Conservation (phyloP, 2,329 filamentous ascomycete species). For the Harringtonia lauricola region DNA sequence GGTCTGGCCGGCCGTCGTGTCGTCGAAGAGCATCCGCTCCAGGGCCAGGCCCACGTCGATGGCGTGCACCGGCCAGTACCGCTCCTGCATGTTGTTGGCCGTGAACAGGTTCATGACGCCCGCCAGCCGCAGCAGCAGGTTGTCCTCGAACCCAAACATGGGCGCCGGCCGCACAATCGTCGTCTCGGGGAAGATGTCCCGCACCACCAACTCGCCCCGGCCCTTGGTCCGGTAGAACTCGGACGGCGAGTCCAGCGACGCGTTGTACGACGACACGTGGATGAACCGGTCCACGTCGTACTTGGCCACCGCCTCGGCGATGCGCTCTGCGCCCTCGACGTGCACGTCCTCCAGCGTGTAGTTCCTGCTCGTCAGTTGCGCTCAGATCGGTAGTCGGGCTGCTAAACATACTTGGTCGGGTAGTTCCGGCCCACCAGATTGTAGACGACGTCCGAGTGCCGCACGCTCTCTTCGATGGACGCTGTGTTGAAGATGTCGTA, state of each 20-base stretch:
- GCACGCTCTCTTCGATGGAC: slow-evolving; percentile 91
- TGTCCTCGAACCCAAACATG: slow-evolving; percentile 91
- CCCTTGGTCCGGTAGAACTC: slow-evolving; percentile 91
- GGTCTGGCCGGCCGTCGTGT: slow-evolving; percentile 80
- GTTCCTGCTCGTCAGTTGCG: slow-evolving; percentile 54
- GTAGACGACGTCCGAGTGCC: slow-evolving; percentile 95
- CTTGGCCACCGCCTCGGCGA: slow-evolving; percentile 88
- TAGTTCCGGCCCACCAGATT: slow-evolving; percentile 93
- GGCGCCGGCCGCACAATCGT: slow-evolving; percentile 92
- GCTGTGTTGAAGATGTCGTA: slow-evolving; percentile 89
- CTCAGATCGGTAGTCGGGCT: background rate
- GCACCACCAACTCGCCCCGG: slow-evolving; percentile 69
- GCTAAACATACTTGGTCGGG: slow-evolving; percentile 69
- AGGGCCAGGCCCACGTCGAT: slow-evolving; percentile 86
- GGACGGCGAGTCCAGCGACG: slow-evolving; percentile 64
- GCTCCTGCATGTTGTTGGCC: slow-evolving; percentile 86
- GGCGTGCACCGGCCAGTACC: slow-evolving; percentile 84
- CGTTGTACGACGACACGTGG: slow-evolving; percentile 93
- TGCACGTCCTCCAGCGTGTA: slow-evolving; percentile 89
- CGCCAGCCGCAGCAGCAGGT: slow-evolving; percentile 77
- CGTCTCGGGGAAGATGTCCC: slow-evolving; percentile 88
- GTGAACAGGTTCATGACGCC: slow-evolving; percentile 73
- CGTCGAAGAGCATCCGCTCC: slow-evolving; percentile 83
- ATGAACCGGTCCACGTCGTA: slow-evolving; percentile 97
- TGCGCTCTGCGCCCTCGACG: slow-evolving; percentile 83